phyloP scores from a whole-genome alignment of 129 eudicot genomes.

The Cynara cardunculus region DNA sequence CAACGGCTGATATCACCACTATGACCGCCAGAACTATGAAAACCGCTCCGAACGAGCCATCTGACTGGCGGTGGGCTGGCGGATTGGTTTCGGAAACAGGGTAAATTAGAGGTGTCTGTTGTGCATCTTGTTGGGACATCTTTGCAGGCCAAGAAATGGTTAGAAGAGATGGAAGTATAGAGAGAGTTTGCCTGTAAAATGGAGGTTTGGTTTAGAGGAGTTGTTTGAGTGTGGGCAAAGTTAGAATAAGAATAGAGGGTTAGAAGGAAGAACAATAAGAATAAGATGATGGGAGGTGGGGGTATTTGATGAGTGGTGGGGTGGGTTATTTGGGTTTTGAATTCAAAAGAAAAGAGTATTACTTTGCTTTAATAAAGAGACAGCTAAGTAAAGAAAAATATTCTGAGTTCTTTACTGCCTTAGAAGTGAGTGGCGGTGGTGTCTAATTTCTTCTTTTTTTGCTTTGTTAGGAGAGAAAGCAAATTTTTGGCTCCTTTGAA shows the following conservation, averaged over 20 bases:
- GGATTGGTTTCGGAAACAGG: conserved; percentile 32
- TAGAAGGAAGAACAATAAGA: conserved; percentile 31
- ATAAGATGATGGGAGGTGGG: conserved; percentile 24
- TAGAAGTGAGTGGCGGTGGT: conserved; percentile 35
- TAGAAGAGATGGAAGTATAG: neutral
- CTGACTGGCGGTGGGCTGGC: conserved; percentile 13
- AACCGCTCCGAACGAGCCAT: conserved; percentile 37
- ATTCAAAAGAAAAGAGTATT: conserved; percentile 18
- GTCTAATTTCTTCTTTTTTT: conserved; percentile 35
- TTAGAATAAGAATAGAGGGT: conserved; percentile 8
- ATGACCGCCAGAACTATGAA: conserved; percentile 39
- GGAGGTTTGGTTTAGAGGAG: neutral
- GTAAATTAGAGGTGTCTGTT: conserved; percentile 28
- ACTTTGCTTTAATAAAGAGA: conserved; percentile 38
- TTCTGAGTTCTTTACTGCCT: conserved; percentile 34
- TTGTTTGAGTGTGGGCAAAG: conserved; percentile 29
- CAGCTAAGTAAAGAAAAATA: conserved; percentile 29
- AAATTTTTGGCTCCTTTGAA: conserved; percentile 43
- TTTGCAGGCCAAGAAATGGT: neutral
- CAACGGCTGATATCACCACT: conserved; percentile 31
- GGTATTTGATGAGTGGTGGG: conserved; percentile 9
- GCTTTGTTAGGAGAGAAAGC: conserved; percentile 46
- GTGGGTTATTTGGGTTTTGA: conserved; percentile 30
- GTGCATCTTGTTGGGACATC: conserved; percentile 27
- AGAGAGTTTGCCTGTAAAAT: neutral